Conservation (phyloP, 768 basidiomycete species). For the Termitomyces titanicus region DNA sequence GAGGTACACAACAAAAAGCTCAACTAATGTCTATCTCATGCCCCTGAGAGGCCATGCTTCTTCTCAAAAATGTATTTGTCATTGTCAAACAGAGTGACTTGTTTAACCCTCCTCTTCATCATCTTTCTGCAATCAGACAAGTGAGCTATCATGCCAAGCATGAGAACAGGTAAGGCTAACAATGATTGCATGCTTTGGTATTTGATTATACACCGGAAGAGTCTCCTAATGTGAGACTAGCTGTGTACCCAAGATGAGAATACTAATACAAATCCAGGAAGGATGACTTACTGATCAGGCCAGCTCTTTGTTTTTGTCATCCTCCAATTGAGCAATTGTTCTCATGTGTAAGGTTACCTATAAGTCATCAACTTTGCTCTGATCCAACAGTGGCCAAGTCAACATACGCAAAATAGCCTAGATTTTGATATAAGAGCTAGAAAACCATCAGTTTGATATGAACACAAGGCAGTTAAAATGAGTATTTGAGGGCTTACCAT, state of each 20-base stretch:
- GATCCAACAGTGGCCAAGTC: constrained; percentile 77
- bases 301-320: constrained; percentile 51
- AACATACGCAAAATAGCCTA: constrained; percentile 66
- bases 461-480: neutral
- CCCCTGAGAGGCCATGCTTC: neutral
- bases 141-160: neutral
- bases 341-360: constrained; percentile 62
- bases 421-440: constrained; percentile 74
- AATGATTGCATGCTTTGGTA: constrained; percentile 63
- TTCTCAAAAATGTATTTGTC: constrained; percentile 4
- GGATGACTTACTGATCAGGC: constrained; percentile 55
- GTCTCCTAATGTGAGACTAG: constrained; percentile 78
- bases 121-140: constrained; percentile 1
- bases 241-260: constrained; percentile 29
- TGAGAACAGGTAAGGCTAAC: constrained; percentile 16
- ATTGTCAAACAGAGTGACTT: neutral
- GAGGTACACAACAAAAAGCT: too few relatives aligned
- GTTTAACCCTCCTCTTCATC: neutral
- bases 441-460: neutral
- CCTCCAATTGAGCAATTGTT: constrained; percentile 46
- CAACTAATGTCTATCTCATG: constrained; percentile 2
- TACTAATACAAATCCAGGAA: constrained; percentile 1
- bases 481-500: constrained; percentile 49
- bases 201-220: constrained; percentile 77
- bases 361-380: constrained; percentile 89